phyloP scores from a whole-genome alignment of 2,329 filamentous ascomycete species.

The Beauveria pseudobassiana region DNA sequence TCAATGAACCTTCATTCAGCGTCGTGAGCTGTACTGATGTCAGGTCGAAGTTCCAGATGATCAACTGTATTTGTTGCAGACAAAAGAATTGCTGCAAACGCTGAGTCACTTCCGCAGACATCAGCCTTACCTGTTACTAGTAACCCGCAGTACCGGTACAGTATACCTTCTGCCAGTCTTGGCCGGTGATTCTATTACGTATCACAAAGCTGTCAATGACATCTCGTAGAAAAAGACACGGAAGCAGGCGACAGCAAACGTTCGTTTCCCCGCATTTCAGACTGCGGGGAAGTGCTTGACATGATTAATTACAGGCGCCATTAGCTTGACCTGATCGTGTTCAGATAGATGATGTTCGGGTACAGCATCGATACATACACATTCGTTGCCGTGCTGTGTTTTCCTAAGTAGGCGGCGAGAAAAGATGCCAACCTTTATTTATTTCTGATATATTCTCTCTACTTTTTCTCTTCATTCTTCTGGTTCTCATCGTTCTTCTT shows the following conservation, averaged over 20 bases:
- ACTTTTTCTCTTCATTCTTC: too few relatives aligned
- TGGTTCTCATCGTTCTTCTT: too few relatives aligned
- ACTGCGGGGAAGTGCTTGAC: neutral
- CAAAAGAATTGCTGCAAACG: neutral
- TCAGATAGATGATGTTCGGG: neutral
- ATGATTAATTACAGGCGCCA: neutral
- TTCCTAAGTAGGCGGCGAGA: too few relatives aligned
- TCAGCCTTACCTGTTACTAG: neutral
- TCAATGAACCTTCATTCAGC: neutral
- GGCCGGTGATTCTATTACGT: neutral
- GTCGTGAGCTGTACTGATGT: neutral
- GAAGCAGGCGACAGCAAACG: neutral
- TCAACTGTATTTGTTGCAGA: neutral
- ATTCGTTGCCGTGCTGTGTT: neutral
- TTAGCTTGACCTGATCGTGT: neutral
- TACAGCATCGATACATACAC: neutral
- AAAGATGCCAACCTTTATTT: too few relatives aligned
- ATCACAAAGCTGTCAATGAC: constrained; percentile 1
- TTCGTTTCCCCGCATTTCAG: neutral
- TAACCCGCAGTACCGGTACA: neutral
- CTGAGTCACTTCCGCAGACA: neutral
- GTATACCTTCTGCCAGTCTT: neutral
- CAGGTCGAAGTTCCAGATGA: neutral
- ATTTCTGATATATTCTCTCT: too few relatives aligned
- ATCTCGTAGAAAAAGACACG: neutral